These are phyloP conservation scores for Malassezia nana DNA, from an alignment of 1,284 basidiomycete genomes.

Conservation along the genomic window DNA sequence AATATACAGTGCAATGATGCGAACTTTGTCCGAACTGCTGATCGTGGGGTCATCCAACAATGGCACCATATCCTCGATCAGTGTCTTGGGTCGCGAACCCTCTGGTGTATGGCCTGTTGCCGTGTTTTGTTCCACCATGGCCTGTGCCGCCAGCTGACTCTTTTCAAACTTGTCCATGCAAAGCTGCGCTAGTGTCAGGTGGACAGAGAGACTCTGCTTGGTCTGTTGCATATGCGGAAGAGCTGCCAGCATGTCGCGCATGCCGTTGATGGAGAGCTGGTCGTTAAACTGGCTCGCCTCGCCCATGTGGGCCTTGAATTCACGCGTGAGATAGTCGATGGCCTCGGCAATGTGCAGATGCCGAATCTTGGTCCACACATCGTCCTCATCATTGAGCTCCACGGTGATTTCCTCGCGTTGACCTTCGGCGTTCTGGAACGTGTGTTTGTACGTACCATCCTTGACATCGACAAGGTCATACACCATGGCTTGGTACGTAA, in stretches of 20 bases:
- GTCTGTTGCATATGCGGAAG: conserved; percentile 91
- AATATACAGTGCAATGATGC: conserved; percentile 92
- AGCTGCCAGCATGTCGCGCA: conserved; percentile 97
- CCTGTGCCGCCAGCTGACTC: conserved; percentile 72
- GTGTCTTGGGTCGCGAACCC: conserved; percentile 35
- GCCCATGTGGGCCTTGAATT: conserved; percentile 85
- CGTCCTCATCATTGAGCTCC: conserved; percentile 70
- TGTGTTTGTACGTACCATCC: conserved; percentile 75
- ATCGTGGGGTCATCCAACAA: conserved; percentile 76
- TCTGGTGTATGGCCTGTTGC: conserved; percentile 42
- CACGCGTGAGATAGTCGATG: conserved; percentile 86
- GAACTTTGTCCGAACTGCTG: conserved; percentile 65
- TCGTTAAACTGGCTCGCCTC: conserved; percentile 74
- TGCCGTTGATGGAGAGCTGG: conserved; percentile 82
- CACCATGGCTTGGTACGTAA: conserved; percentile 98
- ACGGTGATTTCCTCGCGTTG: conserved; percentile 77
- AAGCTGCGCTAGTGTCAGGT: conserved; percentile 92
- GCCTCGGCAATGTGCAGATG: conserved; percentile 98
- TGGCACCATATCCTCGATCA: conserved; percentile 98
- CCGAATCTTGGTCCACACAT: conserved; percentile 79
- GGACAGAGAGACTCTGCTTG: conserved; percentile 90
- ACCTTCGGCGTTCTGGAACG: conserved; percentile 52
- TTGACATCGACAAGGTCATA: conserved; percentile 78
- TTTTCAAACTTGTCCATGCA: conserved; percentile 89
- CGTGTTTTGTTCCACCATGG: conserved; percentile 73